Evolutionary conservation across 805 yeast species (phyloP), one percentile per base, ranked within the genome.

Genomic region (Ogataea glucozyma): DNA sequence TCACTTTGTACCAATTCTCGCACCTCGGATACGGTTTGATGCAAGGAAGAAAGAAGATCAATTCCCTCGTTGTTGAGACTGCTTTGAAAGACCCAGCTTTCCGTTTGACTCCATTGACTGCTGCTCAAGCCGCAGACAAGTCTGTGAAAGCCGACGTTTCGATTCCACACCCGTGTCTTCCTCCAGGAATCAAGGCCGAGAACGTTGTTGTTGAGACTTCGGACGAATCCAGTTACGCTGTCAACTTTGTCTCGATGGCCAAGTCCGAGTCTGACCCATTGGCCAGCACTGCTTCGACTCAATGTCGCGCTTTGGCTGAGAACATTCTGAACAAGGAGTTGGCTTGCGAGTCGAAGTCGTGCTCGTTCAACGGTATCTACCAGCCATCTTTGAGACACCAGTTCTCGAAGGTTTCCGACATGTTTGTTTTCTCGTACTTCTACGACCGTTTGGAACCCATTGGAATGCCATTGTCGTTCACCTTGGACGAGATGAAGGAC

Each of bases 341-440:
- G 12, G 79, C 73, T 48, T 93, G 99, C 73, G 61, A 71, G 1
- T 60, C 72, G 23, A 77, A 79, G 45, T 95, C 99, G 41, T 93
- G 99, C 66, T 87, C 97, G 2, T 93, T 93, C 76, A 88, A 91
- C 61, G 99, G 99, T 60, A 85, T 89, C 38, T 95, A 95, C 66
- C 99, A 93, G 71, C 99, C 99, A 7, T 85, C 95, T 4, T 72
- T 93, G 57, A 79, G 79, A 33, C 78, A 75, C 49, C 81, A 95
- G 12, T 93, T 93, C 75, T 75, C 80, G 41, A 71, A 71, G 42
- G 65, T 78, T 23, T 76, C 82, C 30, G 98, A 93, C 59, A 75
- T 93, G 78, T 93, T 73, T 66, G 81, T 93, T 31, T 89, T 95
- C 69, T 91, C 98, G 9, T 93, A 81, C 73, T 93, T 93, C 70